These are phyloP conservation scores for Hymenoscyphus repandus DNA, from an alignment of 2,329 filamentous ascomycete species.

Conservation along the genomic window DNA sequence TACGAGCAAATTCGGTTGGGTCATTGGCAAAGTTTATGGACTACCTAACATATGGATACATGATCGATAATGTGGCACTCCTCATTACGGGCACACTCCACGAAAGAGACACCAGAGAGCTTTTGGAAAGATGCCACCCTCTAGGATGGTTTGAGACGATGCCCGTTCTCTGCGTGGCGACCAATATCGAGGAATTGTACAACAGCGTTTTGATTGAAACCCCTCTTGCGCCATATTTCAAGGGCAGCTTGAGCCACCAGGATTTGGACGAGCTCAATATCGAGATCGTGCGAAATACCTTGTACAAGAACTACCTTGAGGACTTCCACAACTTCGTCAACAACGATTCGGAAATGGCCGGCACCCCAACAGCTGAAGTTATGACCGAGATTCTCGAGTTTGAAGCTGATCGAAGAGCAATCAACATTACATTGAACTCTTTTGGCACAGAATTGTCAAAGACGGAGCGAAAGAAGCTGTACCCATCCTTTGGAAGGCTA, in stretches of 20 bases:
- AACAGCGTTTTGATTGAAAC: slow-evolving; percentile 98
- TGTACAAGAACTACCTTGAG: slow-evolving; percentile 99
- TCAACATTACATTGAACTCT: slow-evolving; percentile 98
- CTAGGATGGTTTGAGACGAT: slow-evolving; percentile 99
- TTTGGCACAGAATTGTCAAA: slow-evolving; percentile 96
- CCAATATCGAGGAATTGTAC: slow-evolving; percentile 98
- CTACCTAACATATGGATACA: slow-evolving; percentile 97
- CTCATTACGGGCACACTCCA: slow-evolving; percentile 97
- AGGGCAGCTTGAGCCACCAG: slow-evolving; percentile 90
- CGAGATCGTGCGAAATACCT: slow-evolving; percentile 95
- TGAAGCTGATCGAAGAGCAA: slow-evolving; percentile 90
- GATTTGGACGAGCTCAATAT: slow-evolving; percentile 99
- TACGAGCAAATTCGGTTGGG: slow-evolving; percentile 88
- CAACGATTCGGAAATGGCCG: slow-evolving; percentile 76
- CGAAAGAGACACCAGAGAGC: slow-evolving; percentile 91
- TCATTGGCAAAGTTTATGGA: slow-evolving; percentile 94
- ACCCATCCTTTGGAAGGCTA: slow-evolving; percentile 83
- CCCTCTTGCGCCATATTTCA: slow-evolving; percentile 93
- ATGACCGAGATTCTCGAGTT: slow-evolving; percentile 97
- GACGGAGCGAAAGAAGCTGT: slow-evolving; percentile 90
- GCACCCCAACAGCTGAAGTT: slow-evolving; percentile 85
- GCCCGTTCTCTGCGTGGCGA: slow-evolving; percentile 95
- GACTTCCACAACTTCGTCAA: slow-evolving; percentile 96
- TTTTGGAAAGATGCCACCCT: slow-evolving; percentile 92
- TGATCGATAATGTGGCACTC: slow-evolving; percentile 99